phyloP scores from a whole-genome alignment of 2,329 filamentous ascomycete genomes.

The Nannizzia gypsea region DNA sequence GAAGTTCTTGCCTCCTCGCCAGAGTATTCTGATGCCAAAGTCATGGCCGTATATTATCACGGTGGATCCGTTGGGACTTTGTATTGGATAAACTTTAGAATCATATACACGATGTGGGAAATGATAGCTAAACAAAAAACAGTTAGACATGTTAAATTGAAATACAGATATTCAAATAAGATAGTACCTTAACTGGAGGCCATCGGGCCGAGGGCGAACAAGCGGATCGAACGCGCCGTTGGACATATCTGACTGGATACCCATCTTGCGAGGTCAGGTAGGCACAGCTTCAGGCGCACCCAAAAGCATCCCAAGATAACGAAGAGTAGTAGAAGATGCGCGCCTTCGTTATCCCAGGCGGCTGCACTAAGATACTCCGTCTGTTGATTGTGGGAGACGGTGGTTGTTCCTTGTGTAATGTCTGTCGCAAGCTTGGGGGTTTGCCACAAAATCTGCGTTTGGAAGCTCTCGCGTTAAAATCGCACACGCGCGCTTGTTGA shows the following conservation, averaged over 20 bases:
- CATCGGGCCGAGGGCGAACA: conserved; percentile 29
- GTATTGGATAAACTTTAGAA: conserved; percentile 46
- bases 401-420: background rate
- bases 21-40: conserved; percentile 46
- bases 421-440: background rate
- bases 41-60: conserved; percentile 50
- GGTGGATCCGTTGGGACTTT: conserved; percentile 49
- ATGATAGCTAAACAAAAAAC: conserved; percentile 41
- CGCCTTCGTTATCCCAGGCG: background rate
- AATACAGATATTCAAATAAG: background rate
- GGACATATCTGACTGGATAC: background rate
- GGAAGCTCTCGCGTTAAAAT: background rate
- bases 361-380: too few relatives aligned
- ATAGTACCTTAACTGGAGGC: conserved; percentile 33
- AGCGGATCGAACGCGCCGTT: conserved; percentile 21
- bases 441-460: background rate
- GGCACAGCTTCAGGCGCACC: background rate
- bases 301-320: background rate
- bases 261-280: background rate
- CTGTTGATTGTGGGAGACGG: background rate
- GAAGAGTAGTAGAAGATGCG: background rate
- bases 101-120: conserved; percentile 47
- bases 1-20: conserved; percentile 46
- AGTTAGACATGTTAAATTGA: background rate
- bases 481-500: background rate